Conservation (phyloP, 78 protist species). For the Bodo saltans region DNA sequence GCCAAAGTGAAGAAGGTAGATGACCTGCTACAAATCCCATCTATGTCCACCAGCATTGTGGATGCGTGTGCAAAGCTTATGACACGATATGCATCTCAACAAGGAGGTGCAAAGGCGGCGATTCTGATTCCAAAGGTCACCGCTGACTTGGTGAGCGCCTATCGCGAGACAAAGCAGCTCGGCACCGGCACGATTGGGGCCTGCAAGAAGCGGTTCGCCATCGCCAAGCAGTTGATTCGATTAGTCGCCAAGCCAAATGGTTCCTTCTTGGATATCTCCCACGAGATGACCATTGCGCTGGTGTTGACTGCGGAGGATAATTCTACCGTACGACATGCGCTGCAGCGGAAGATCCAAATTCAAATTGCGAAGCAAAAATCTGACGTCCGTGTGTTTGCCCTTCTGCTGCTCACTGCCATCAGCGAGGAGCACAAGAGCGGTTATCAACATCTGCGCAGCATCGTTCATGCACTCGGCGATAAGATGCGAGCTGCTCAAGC, state of each 20-base stretch:
- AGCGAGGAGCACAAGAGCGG: background rate
- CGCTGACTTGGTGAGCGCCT: no score
- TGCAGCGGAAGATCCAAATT: background rate
- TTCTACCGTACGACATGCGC: background rate
- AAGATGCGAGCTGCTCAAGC: background rate
- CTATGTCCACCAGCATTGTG: no score
- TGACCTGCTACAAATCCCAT: no score
- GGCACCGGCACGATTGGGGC: no score
- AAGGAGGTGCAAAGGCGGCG: no score
- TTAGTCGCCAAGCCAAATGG: background rate
- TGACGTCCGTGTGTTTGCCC: background rate
- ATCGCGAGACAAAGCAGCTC: no score
- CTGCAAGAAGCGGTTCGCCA: background rate
- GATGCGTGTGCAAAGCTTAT: no score
- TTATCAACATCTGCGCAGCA: background rate
- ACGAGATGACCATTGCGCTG: background rate
- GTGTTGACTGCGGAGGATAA: background rate
- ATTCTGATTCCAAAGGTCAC: no score
- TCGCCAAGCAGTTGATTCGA: background rate
- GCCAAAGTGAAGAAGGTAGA: no score
- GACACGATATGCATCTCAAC: no score
- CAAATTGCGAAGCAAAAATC: background rate
- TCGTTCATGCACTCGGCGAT: background rate
- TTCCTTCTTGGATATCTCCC: background rate
- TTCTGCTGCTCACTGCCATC: background rate